Base-by-base conservation (phyloP, 2,329 filamentous ascomycete species). In the Colletotrichum ledebouriae region DNA sequence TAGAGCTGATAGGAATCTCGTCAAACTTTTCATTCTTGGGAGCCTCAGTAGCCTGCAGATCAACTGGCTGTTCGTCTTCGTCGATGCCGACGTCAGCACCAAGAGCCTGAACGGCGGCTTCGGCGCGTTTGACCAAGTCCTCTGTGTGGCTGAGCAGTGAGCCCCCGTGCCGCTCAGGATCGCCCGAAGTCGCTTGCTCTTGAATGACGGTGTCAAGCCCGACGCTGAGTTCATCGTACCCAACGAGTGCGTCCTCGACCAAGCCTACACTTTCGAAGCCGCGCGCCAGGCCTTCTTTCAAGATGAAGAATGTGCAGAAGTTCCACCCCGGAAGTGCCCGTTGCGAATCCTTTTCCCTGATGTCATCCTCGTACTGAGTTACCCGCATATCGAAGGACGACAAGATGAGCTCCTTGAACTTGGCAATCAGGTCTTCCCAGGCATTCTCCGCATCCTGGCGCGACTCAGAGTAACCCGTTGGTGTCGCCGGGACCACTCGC, bases 291-390 rank as follows among this genome's bases (percentile, higher is more conserved):
- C 96, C 96, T 78, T 99, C 96, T 76, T 99, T 99, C 9, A 99
- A 85, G 15, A 99, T 94, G 77, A 99, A 99, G 77, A 99, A 99
- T 0, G 96, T 99, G 79, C 96, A 98, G 77, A 99, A 99, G 76
- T 99, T 99, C 96, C 96, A 99, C 0, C 96, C 96, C 0, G 96
- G 96, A 17, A 99, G 81, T 39, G 85, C 90, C 53, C 95, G 87
- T 77, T 98, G 94, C 0, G 91, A 88, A 73, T 98, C 95, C 75
- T 94, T 96, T 78, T 98, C 96, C 71, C 93, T 92, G 73, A 99
- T 97, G 73, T 99, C 96, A 68, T 98, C 94, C 78, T 99, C 96
- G 77, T 99, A 99, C 75, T 98, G 95, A 20, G 88, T 90, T 1
- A 99, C 96, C 9, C 96, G 89, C 73, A 90, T 85, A 80, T 98